These are phyloP conservation scores for Dactylonectria estremocensis DNA, from an alignment of 2,329 filamentous ascomycete species.

Conservation along the genomic window DNA sequence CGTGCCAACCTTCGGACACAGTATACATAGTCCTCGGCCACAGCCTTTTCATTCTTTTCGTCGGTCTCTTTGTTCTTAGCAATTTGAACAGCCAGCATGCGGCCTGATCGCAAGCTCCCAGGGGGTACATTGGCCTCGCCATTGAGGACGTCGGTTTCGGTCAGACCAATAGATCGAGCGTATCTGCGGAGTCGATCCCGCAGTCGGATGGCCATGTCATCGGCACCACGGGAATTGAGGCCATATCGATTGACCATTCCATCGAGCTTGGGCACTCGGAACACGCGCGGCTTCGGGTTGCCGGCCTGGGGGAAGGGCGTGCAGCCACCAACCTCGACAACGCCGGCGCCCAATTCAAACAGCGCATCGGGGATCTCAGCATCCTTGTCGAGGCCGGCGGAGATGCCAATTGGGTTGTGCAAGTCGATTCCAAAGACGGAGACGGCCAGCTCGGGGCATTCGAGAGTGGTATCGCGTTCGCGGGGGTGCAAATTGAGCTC, in stretches of 20 bases:
- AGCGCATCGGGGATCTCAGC: slow-evolving; percentile 89
- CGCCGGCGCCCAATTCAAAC: slow-evolving; percentile 85
- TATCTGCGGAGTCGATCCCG: slow-evolving; percentile 84
- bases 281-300: slow-evolving; percentile 90
- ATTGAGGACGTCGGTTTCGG: slow-evolving; percentile 81
- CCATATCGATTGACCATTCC: slow-evolving; percentile 97
- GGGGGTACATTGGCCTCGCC: slow-evolving; percentile 84
- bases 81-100: slow-evolving; percentile 89
- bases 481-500: slow-evolving; percentile 83
- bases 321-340: slow-evolving; percentile 94
- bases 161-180: slow-evolving; percentile 79
- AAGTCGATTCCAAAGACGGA: slow-evolving; percentile 83
- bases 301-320: slow-evolving; percentile 90
- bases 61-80: slow-evolving; percentile 97
- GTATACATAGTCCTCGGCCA: slow-evolving; percentile 87
- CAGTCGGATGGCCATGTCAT: slow-evolving; percentile 85
- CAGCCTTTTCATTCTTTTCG: slow-evolving; percentile 86
- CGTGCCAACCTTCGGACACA: slow-evolving; percentile 86
- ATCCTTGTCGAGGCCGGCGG: slow-evolving; percentile 96
- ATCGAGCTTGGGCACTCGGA: slow-evolving; percentile 85
- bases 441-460: slow-evolving; percentile 52
- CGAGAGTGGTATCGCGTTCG: slow-evolving; percentile 73
- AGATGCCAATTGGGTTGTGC: slow-evolving; percentile 91
- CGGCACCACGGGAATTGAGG: slow-evolving; percentile 91
- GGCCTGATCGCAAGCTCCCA: slow-evolving; percentile 83